These are phyloP conservation scores for Rhizophagus clarus DNA, from an alignment of 192 early-diverging fungal genomes.

Conservation along the genomic window DNA sequence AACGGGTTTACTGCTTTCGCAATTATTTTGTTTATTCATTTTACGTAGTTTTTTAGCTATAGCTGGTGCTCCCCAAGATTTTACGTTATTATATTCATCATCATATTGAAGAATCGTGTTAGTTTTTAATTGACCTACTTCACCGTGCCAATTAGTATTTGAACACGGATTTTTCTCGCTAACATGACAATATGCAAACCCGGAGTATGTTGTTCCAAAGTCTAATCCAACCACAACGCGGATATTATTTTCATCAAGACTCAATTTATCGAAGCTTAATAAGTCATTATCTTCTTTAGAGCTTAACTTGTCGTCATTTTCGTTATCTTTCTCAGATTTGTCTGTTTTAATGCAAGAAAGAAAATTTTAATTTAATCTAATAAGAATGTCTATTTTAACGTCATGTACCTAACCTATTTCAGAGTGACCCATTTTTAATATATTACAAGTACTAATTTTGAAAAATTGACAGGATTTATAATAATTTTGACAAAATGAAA, in stretches of 20 bases:
- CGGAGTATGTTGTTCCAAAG: conserved; percentile 1
- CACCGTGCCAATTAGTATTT: neutral
- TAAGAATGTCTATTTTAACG: no score
- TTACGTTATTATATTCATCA: neutral
- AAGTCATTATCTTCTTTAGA: no score
- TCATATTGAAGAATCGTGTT: neutral
- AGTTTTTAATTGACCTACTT: neutral
- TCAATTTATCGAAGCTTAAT: no score
- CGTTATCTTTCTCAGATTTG: no score
- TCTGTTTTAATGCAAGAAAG: no score
- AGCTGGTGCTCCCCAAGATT: neutral
- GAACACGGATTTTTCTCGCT: neutral
- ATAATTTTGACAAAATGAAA: no score
- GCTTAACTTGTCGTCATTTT: no score
- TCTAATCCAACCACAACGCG: conserved; percentile 18
- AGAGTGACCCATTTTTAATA: no score
- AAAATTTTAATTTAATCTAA: no score
- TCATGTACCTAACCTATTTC: no score
- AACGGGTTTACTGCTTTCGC: neutral
- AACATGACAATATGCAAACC: neutral
- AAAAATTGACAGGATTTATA: no score
- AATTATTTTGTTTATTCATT: neutral
- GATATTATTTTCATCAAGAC: neutral
- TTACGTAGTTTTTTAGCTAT: neutral
- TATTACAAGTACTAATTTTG: no score